Evolutionary conservation across 345 rosid species (phyloP).

Genomic region (Heritiera fomes): DNA sequence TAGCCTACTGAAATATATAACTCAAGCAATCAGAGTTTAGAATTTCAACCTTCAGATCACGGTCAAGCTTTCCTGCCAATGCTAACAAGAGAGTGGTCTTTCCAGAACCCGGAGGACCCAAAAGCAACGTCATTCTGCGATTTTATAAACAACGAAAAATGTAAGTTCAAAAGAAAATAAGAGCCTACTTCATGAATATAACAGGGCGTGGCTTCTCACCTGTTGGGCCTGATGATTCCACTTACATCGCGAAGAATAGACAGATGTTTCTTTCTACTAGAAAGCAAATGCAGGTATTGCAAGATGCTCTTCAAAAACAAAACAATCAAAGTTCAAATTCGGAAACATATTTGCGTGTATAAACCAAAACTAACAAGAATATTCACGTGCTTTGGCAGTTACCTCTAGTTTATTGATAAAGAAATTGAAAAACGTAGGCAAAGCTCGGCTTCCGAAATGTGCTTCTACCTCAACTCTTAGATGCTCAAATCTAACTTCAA

Average conservation of each 20-base stretch:
- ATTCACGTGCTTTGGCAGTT: not conserved
- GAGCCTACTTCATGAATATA: not conserved
- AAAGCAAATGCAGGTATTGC: constrained; percentile 30
- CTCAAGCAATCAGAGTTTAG: not conserved
- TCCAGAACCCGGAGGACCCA: constrained; percentile 93
- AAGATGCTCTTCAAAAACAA: constrained; percentile 30
- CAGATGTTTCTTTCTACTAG: constrained; percentile 39
- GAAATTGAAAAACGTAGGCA: constrained; percentile 43
- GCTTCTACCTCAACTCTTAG: constrained; percentile 36
- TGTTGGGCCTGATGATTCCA: constrained; percentile 72
- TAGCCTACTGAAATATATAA: not conserved
- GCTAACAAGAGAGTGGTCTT: constrained; percentile 74
- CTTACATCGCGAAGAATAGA: constrained; percentile 54
- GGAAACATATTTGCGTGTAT: too few species aligned
- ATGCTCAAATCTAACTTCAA: constrained; percentile 49
- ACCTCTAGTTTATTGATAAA: constrained; percentile 31
- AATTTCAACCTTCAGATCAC: constrained; percentile 17
- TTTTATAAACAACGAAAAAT: not conserved
- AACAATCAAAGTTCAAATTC: not conserved
- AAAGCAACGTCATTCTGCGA: constrained; percentile 60
- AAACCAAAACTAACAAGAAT: not conserved
- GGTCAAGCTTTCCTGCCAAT: constrained; percentile 62
- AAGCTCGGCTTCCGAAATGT: constrained; percentile 31
- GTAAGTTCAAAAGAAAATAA: not conserved
- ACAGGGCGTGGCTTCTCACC: constrained; percentile 32